Evolutionary conservation across 208 protist genomes (phyloP).

Genomic region (Wallacemonas sp.): DNA sequence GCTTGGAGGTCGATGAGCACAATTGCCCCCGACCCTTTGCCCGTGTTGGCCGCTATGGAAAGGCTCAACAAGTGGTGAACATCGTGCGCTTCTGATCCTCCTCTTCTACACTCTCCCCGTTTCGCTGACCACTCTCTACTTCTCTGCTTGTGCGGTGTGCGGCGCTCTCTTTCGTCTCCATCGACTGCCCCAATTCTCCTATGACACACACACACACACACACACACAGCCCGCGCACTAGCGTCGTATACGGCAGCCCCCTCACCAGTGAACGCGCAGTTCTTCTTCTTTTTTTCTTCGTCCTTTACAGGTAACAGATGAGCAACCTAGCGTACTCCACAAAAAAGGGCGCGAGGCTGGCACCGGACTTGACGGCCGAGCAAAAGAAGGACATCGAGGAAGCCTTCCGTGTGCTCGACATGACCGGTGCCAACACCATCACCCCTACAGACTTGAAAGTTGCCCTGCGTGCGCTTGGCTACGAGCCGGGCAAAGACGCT

Average conservation of each 20-base stretch:
- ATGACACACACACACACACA: conserved; percentile 2
- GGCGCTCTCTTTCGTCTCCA: too few relatives aligned
- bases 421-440: conserved; percentile 92
- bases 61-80: too few relatives aligned
- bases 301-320: conserved; percentile 17
- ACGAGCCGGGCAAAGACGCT: conserved; percentile 93
- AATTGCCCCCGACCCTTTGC: too few relatives aligned
- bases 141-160: too few relatives aligned
- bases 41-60: too few relatives aligned
- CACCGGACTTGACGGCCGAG: conserved; percentile 78
- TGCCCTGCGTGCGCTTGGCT: conserved; percentile 92
- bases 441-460: conserved; percentile 94
- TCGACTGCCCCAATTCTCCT: background rate
- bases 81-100: too few relatives aligned
- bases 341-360: conserved; percentile 51
- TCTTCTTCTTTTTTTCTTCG: background rate
- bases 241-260: background rate
- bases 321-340: conserved; percentile 57
- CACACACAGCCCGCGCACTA: background rate
- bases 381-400: conserved; percentile 93
- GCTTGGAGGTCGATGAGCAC: too few relatives aligned
- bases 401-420: conserved; percentile 96
- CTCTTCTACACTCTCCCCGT: too few relatives aligned
- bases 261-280: background rate
- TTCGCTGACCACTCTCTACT: too few relatives aligned